phyloP scores from a whole-genome alignment of 805 yeast species.

The Naumovozyma dairenensis region DNA sequence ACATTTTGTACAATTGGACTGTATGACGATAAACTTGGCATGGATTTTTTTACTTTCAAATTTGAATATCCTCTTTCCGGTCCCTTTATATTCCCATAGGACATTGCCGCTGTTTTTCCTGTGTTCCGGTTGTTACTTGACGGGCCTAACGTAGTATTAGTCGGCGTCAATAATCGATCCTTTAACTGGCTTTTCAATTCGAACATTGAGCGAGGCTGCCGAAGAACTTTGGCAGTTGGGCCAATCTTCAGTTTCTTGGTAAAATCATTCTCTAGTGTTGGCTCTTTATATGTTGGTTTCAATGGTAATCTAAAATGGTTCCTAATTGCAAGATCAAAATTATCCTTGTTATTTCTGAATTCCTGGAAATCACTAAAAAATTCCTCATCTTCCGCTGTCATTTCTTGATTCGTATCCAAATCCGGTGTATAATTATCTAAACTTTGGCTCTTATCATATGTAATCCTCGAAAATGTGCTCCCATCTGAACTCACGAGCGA shows the following conservation, averaged over 20 bases:
- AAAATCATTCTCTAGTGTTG: neutral
- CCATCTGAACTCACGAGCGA: slow-evolving; percentile 25
- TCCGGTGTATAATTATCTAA: slow-evolving; percentile 1
- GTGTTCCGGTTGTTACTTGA: neutral
- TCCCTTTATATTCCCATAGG: slow-evolving; percentile 19
- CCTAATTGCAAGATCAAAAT: slow-evolving; percentile 21
- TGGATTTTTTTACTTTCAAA: slow-evolving; percentile 22
- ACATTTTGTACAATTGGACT: slow-evolving; percentile 11
- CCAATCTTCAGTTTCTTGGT: neutral
- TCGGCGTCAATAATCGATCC: neutral
- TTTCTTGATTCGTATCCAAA: neutral
- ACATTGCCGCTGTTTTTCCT: slow-evolving; percentile 19
- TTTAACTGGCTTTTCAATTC: slow-evolving; percentile 13
- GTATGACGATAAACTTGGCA: slow-evolving; percentile 13
- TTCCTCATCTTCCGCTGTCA: slow-evolving; percentile 10
- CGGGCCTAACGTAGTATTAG: neutral
- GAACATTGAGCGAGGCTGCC: slow-evolving; percentile 28
- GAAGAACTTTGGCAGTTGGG: slow-evolving; percentile 4
- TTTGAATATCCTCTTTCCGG: slow-evolving; percentile 9
- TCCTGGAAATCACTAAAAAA: slow-evolving; percentile 24
- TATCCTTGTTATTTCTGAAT: slow-evolving; percentile 19
- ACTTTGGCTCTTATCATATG: slow-evolving; percentile 1
- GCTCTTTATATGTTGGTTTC: neutral
- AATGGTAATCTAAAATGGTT: slow-evolving; percentile 10
- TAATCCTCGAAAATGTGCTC: slow-evolving; percentile 20